phyloP scores from a whole-genome alignment of 768 basidiomycete species.

The Leccinum arenicola region DNA sequence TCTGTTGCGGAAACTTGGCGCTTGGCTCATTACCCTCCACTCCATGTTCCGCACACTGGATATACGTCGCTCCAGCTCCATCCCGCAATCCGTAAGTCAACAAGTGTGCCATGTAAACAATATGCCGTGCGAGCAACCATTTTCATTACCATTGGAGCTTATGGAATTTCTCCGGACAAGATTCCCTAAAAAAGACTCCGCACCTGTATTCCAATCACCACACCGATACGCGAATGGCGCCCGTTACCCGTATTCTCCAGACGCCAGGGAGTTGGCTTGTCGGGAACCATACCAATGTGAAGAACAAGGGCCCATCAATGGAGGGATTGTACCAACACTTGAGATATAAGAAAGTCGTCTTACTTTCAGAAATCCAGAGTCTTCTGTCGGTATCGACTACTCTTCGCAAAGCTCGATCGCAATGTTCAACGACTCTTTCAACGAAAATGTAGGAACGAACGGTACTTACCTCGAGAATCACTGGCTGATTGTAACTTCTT shows the following conservation, averaged over 20 bases:
- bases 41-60: neutral
- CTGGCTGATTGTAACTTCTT: neutral
- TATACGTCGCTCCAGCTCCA: neutral
- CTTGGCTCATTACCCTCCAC: neutral
- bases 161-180: neutral
- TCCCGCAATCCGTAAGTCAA: neutral
- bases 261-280: conserved; percentile 16
- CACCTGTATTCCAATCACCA: neutral
- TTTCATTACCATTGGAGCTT: conserved; percentile 2
- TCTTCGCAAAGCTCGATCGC: neutral
- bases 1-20: conserved; percentile 8
- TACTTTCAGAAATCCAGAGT: neutral
- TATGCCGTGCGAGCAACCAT: neutral
- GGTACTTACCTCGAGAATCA: neutral
- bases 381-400: neutral
- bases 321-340: neutral
- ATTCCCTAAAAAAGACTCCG: neutral
- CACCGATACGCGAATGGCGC: neutral
- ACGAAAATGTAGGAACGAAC: conserved; percentile 13
- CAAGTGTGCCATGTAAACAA: neutral
- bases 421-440: conserved; percentile 14
- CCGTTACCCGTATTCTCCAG: conserved; percentile 1
- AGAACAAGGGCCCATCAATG: neutral
- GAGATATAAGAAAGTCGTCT: conserved; percentile 12
- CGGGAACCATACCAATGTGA: conserved; percentile 16